Evolutionary conservation across 306 rosid species (phyloP).

Genomic region (Albizia julibrissin): DNA sequence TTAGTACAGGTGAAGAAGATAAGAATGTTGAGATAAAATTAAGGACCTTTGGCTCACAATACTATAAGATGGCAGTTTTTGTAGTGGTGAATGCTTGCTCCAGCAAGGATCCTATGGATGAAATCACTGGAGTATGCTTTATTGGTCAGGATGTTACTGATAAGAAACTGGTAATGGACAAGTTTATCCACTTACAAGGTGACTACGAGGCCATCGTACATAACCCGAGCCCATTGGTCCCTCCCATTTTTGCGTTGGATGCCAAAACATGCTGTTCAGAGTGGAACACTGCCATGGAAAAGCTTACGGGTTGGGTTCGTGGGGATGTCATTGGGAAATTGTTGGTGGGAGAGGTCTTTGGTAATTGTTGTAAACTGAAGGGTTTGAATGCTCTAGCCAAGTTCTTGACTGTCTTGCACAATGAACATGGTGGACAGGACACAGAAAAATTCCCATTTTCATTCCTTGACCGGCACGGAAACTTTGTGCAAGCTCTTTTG

Average conservation of each 20-base stretch:
- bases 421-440: slow-evolving; percentile 74
- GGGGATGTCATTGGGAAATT: slow-evolving; percentile 76
- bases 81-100: slow-evolving; percentile 95
- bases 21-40: slow-evolving; percentile 87
- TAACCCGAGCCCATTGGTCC: slow-evolving; percentile 87
- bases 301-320: slow-evolving; percentile 87
- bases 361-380: slow-evolving; percentile 78
- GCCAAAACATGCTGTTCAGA: slow-evolving; percentile 89
- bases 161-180: slow-evolving; percentile 93
- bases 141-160: slow-evolving; percentile 95
- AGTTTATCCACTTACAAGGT: slow-evolving; percentile 86
- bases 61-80: slow-evolving; percentile 60
- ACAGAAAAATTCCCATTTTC: slow-evolving; percentile 74
- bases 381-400: slow-evolving; percentile 80
- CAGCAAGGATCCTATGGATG: slow-evolving; percentile 74
- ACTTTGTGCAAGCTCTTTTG: slow-evolving; percentile 74
- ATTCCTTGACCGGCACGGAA: slow-evolving; percentile 73
- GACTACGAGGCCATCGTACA: slow-evolving; percentile 92
- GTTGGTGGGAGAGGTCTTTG: slow-evolving; percentile 93
- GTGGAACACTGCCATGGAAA: slow-evolving; percentile 97
- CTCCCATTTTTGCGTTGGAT: slow-evolving; percentile 95
- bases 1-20: slow-evolving; percentile 93
- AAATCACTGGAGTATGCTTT: slow-evolving; percentile 90
- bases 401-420: slow-evolving; percentile 90
- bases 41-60: slow-evolving; percentile 80